Conservation (phyloP, 2,329 filamentous ascomycete genomes). For the Venturia pyrina region DNA sequence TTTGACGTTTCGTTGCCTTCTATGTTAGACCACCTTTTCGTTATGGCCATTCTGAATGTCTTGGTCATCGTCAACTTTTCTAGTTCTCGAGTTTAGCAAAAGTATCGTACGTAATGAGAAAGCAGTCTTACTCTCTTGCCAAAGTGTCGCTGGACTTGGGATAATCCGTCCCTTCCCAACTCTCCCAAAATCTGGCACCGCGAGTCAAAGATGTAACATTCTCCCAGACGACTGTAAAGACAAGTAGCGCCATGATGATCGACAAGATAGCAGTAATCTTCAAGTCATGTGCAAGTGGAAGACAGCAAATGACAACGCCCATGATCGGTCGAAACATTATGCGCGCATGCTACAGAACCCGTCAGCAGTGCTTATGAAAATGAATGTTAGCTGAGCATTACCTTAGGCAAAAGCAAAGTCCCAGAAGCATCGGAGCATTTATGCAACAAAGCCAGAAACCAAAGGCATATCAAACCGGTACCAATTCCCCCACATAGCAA, state of each 20-base stretch:
- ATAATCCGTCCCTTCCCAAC: slow-evolving; percentile 10
- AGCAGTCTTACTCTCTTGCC: background rate
- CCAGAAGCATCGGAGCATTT: slow-evolving; percentile 5
- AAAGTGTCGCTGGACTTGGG: background rate
- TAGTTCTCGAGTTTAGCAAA: background rate
- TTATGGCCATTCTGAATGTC: background rate
- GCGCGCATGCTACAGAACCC: background rate
- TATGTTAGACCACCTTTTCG: background rate
- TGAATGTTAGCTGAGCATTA: background rate
- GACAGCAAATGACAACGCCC: slow-evolving; percentile 3
- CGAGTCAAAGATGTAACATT: slow-evolving; percentile 3
- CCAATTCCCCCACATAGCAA: slow-evolving; percentile 6
- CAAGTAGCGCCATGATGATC: slow-evolving; percentile 6
- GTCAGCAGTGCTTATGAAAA: background rate
- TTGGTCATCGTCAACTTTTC: background rate
- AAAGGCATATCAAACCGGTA: slow-evolving; percentile 4
- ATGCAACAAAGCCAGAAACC: slow-evolving; percentile 1
- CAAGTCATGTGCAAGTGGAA: slow-evolving; percentile 9
- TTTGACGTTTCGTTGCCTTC: background rate
- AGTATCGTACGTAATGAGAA: too few relatives aligned
- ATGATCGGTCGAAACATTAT: slow-evolving; percentile 1
- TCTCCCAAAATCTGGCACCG: slow-evolving; percentile 10
- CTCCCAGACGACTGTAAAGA: slow-evolving; percentile 4
- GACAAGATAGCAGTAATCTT: slow-evolving; percentile 8
- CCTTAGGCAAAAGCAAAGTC: slow-evolving; percentile 5